Evolutionary conservation across 768 basidiomycete genomes (phyloP).

Genomic region (Infundibulicybe gibba): DNA sequence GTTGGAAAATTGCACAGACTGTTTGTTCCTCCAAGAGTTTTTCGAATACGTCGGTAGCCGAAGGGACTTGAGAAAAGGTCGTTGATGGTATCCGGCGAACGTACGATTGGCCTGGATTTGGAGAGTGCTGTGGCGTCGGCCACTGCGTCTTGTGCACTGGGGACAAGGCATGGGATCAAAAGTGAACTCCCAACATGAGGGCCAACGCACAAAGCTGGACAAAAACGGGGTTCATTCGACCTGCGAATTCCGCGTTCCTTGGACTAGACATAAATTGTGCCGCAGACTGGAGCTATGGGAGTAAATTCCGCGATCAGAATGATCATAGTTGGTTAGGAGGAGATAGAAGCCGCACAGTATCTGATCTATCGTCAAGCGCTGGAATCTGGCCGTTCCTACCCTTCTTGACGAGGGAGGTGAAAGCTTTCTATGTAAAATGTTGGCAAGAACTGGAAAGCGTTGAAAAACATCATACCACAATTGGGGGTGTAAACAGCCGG

Average conservation of each 20-base stretch:
- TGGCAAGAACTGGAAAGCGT: background rate
- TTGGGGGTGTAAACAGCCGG: background rate
- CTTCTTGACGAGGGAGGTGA: constrained; percentile 4
- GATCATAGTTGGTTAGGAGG: background rate
- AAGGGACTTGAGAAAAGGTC: too few species aligned
- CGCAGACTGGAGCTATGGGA: too few species aligned
- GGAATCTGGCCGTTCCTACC: background rate
- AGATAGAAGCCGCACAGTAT: constrained; percentile 2
- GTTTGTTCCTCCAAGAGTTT: constrained; percentile 1
- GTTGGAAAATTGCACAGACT: too few species aligned
- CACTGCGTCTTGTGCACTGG: constrained; percentile 9
- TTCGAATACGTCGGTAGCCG: constrained; percentile 2
- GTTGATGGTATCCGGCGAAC: too few species aligned
- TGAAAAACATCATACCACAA: constrained; percentile 3
- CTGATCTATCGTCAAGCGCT: constrained; percentile 6
- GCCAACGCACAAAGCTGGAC: too few species aligned
- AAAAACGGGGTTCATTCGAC: too few species aligned
- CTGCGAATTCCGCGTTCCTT: background rate
- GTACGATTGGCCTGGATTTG: too few species aligned
- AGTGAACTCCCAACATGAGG: background rate
- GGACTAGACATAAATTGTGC: too few species aligned
- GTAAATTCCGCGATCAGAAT: too few species aligned
- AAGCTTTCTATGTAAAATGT: constrained; percentile 1
- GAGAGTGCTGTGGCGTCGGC: background rate
- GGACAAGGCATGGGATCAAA: background rate